These are phyloP conservation scores for Elsinoe australis DNA, from an alignment of 2,329 filamentous ascomycete species.

Conservation along the genomic window DNA sequence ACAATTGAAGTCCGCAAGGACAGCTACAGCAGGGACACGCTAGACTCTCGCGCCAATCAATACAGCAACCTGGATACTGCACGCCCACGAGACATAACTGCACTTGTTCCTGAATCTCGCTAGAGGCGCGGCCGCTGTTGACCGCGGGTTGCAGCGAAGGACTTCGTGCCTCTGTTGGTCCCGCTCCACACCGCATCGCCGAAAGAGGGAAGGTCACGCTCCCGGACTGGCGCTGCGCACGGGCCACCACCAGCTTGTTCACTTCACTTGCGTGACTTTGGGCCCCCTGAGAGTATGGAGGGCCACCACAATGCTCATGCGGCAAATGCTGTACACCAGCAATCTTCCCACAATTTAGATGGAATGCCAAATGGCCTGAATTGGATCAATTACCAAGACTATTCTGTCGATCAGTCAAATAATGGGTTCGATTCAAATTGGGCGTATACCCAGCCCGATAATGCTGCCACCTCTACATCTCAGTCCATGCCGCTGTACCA, in stretches of 20 bases:
- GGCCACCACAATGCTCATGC: slow-evolving; percentile 14
- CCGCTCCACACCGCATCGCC: background rate
- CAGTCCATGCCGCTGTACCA: slow-evolving; percentile 20
- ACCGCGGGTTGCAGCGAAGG: background rate
- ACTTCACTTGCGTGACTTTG: slow-evolving; percentile 13
- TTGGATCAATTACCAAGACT: slow-evolving; percentile 11
- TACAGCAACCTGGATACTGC: background rate
- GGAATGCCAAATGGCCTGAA: slow-evolving; percentile 23
- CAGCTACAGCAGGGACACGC: background rate
- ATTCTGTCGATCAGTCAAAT: slow-evolving; percentile 14
- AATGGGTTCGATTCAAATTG: slow-evolving; percentile 19
- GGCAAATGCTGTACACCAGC: slow-evolving; percentile 20
- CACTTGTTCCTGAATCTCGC: background rate
- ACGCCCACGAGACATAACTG: background rate
- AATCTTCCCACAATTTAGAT: slow-evolving; percentile 25
- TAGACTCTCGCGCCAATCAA: background rate
- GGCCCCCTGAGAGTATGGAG: slow-evolving; percentile 9
- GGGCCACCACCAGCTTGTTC: background rate
- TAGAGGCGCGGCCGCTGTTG: background rate
- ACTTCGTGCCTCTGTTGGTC: background rate
- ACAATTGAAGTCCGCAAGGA: background rate
- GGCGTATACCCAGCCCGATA: slow-evolving; percentile 17
- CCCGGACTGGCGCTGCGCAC: slow-evolving; percentile 18
- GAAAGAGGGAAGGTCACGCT: slow-evolving; percentile 6
- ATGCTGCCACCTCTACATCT: slow-evolving; percentile 12